phyloP scores from a whole-genome alignment of 371 early-diverging fungal species.

The Quaeritorhiza haematococci region DNA sequence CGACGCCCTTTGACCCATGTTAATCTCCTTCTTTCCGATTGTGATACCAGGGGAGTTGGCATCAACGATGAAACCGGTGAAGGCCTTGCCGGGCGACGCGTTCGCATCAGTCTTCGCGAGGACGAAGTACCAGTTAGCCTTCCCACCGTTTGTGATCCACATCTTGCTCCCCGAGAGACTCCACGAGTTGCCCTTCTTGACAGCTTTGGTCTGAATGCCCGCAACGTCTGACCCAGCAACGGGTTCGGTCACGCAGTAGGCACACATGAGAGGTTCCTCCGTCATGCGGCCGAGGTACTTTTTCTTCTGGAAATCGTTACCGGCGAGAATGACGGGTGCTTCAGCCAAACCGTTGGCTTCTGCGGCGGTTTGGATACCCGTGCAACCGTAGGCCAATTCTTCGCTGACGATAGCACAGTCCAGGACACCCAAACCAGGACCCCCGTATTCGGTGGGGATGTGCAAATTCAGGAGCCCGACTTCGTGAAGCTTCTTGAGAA shows the following conservation, averaged over 20 bases:
- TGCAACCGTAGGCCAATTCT: constrained; percentile 91
- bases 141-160: constrained; percentile 93
- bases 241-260: constrained; percentile 83
- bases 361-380: constrained; percentile 95
- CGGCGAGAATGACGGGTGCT: constrained; percentile 88
- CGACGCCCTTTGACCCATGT: constrained; percentile 90
- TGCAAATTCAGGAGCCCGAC: constrained; percentile 91
- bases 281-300: constrained; percentile 94
- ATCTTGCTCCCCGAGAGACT: constrained; percentile 36
- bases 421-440: constrained; percentile 75
- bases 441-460: constrained; percentile 82
- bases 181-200: constrained; percentile 22
- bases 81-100: constrained; percentile 81
- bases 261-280: constrained; percentile 85
- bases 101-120: constrained; percentile 79
- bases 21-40: constrained; percentile 91
- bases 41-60: constrained; percentile 83
- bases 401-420: constrained; percentile 79
- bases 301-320: constrained; percentile 76
- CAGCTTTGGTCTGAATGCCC: constrained; percentile 43
- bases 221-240: constrained; percentile 52
- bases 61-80: constrained; percentile 95
- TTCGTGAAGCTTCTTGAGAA: constrained; percentile 79
- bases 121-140: constrained; percentile 98
- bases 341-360: constrained; percentile 93